A percentile compares a stretch with the other conserved stretches of the same genome.
Conservation (phyloP, 345 rosid species). For the Cardamine chenopodiifolia region DNA sequence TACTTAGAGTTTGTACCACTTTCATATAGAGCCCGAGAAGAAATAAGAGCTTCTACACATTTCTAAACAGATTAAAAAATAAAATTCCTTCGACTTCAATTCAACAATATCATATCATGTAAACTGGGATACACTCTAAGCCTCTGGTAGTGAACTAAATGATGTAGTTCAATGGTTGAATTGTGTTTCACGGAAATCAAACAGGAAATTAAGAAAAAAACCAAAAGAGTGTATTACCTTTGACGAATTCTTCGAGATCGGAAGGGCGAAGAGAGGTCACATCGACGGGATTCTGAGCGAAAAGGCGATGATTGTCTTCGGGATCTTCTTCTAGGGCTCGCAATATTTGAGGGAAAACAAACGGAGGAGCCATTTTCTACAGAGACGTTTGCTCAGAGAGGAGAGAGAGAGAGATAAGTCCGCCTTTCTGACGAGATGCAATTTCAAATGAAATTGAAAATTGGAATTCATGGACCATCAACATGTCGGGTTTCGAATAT, state of each 20-base stretch:
- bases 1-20: neutral
- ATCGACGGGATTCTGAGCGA: conserved; percentile 59
- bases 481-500: conserved; percentile 14
- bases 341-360: conserved; percentile 70
- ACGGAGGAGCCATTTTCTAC: conserved; percentile 69
- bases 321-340: conserved; percentile 66
- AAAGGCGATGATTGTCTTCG: conserved; percentile 55
- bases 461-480: conserved; percentile 10
- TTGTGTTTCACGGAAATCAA: neutral
- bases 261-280: conserved; percentile 60
- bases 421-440: conserved; percentile 8
- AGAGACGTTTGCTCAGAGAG: conserved; percentile 20
- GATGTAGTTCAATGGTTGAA: too few species aligned
- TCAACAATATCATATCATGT: neutral
- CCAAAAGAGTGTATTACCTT: conserved; percentile 52
- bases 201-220: neutral
- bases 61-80: neutral
- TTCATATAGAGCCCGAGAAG: neutral
- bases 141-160: too few species aligned
- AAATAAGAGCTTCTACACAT: neutral
- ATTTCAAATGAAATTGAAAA: conserved; percentile 39
- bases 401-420: conserved; percentile 19
- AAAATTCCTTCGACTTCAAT: neutral
- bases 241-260: conserved; percentile 84
- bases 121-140: neutral